Percentiles rank a stretch among this genome's conserved stretches.
Conservation (phyloP, 169 alveolate genomes). For the Eimeria tenella region DNA sequence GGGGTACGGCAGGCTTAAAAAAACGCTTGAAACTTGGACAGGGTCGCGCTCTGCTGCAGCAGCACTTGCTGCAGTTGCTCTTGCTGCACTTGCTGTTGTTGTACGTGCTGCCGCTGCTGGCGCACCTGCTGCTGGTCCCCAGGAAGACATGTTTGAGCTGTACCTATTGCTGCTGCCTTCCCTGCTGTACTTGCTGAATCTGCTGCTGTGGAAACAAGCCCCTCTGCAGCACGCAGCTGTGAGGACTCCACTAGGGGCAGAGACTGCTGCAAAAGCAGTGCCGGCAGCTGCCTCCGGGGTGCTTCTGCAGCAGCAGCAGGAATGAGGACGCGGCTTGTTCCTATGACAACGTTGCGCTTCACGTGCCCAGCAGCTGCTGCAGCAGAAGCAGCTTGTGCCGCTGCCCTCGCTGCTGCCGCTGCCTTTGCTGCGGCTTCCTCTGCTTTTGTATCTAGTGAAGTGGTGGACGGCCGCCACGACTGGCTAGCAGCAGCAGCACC, state of each 20-base stretch:
- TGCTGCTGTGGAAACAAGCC: background rate
- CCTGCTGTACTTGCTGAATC: background rate
- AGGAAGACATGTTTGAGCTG: background rate
- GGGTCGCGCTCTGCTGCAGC: constrained; percentile 45
- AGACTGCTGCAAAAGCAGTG: constrained; percentile 37
- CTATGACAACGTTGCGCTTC: background rate
- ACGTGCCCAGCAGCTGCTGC: constrained; percentile 21
- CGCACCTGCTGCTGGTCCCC: constrained; percentile 25
- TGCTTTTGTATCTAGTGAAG: constrained; percentile 14
- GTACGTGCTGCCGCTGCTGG: background rate
- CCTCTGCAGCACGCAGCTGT: background rate
- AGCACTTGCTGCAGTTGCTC: constrained; percentile 25
- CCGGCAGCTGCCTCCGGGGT: constrained; percentile 10
- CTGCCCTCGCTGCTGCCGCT: constrained; percentile 33
- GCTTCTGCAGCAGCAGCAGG: background rate
- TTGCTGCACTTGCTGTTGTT: background rate
- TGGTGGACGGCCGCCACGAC: background rate
- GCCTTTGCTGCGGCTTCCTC: constrained; percentile 54
- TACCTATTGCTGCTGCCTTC: background rate
- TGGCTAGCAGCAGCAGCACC: background rate
- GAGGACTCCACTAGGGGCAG: background rate
- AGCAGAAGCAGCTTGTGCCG: constrained; percentile 37
- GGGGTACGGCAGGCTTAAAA: background rate
- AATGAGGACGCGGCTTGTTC: background rate
- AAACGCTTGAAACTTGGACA: constrained; percentile 26